Percentiles rank a stretch among this genome's conserved stretches.
These are phyloP conservation scores for Drechslerella coelobrocha DNA, from an alignment of 2,329 filamentous ascomycete genomes.

Conservation along the genomic window DNA sequence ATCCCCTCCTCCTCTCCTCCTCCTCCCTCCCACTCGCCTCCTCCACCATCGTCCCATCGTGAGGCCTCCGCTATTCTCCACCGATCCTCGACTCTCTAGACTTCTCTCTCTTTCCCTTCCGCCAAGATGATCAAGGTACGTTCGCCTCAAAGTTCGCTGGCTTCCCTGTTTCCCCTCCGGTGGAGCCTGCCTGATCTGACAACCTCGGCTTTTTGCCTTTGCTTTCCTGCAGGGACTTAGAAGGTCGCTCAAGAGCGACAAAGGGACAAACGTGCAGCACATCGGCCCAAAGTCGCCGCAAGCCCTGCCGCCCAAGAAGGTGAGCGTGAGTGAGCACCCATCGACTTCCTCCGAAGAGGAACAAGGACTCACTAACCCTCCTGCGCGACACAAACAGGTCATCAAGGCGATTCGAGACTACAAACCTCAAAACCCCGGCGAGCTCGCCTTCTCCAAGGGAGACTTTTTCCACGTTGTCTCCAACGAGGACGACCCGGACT, in stretches of 20 bases:
- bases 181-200: not conserved
- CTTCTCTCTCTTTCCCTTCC: conserved; percentile 12
- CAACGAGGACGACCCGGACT: conserved; percentile 90
- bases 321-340: conserved; percentile 59
- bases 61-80: not conserved
- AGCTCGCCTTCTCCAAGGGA: conserved; percentile 89
- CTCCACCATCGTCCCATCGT: not conserved
- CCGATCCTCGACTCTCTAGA: conserved; percentile 15
- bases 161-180: not conserved
- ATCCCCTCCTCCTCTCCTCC: conserved; percentile 5
- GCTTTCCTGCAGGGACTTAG: conserved; percentile 71
- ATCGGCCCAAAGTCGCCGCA: conserved; percentile 83
- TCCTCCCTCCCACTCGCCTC: not conserved
- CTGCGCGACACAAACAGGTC: conserved; percentile 67
- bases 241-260: conserved; percentile 89
- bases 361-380: conserved; percentile 8
- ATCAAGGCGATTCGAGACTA: conserved; percentile 97
- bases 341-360: not conserved
- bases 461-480: conserved; percentile 99
- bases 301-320: conserved; percentile 92
- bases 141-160: not conserved
- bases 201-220: conserved; percentile 1
- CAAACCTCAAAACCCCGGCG: conserved; percentile 74
- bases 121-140: conserved; percentile 46
- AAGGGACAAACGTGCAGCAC: conserved; percentile 70